These are phyloP conservation scores for Myrica gale DNA, from an alignment of 306 rosid genomes.

Conservation along the genomic window DNA sequence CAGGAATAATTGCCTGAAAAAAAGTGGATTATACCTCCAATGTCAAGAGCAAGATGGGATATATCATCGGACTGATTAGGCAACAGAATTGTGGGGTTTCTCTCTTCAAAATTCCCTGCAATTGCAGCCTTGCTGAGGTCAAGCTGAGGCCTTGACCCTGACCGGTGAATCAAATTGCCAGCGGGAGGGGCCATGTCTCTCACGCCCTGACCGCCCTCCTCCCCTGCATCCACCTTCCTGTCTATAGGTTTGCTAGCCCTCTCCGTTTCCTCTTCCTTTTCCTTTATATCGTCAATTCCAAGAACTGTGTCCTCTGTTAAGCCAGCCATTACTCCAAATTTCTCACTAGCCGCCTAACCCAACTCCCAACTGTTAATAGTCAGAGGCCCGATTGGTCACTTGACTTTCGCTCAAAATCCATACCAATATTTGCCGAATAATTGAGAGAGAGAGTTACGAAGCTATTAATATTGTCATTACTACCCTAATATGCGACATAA, in stretches of 20 bases:
- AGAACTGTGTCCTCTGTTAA: slow-evolving; percentile 37
- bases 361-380: slow-evolving; percentile 40
- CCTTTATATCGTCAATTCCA: slow-evolving; percentile 43
- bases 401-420: slow-evolving; percentile 6
- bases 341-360: slow-evolving; percentile 37
- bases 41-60: slow-evolving; percentile 84
- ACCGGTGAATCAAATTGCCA: slow-evolving; percentile 77
- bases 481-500: too few species aligned
- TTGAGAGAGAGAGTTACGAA: not conserved
- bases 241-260: slow-evolving; percentile 22
- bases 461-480: not conserved
- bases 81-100: slow-evolving; percentile 80
- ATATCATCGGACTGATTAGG: slow-evolving; percentile 97
- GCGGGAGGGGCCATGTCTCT: slow-evolving; percentile 58
- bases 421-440: not conserved
- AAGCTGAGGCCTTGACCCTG: slow-evolving; percentile 84
- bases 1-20: not conserved
- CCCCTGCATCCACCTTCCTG: slow-evolving; percentile 1
- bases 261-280: slow-evolving; percentile 25
- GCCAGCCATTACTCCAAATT: slow-evolving; percentile 59
- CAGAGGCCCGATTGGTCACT: slow-evolving; percentile 30
- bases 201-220: slow-evolving; percentile 44
- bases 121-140: slow-evolving; percentile 97
- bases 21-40: slow-evolving; percentile 63
- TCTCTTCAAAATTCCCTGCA: slow-evolving; percentile 77